These are phyloP conservation scores for Paradendryphiella salina DNA, from an alignment of 2,329 filamentous ascomycete genomes.

Conservation along the genomic window DNA sequence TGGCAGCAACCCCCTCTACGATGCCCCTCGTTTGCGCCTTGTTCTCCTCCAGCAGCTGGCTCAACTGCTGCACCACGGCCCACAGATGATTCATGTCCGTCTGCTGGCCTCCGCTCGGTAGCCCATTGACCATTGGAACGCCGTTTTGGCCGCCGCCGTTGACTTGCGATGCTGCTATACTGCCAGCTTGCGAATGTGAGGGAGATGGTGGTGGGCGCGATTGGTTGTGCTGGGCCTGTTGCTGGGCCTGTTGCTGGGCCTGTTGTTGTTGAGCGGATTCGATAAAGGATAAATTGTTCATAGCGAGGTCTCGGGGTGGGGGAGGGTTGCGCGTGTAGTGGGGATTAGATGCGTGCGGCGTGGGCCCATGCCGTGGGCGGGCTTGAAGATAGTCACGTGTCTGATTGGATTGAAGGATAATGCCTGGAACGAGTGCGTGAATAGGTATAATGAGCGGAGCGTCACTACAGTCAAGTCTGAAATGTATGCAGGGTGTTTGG, in stretches of 20 bases:
- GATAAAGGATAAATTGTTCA: conserved; percentile 48
- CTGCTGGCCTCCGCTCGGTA: conserved; percentile 47
- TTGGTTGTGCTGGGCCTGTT: conserved; percentile 14
- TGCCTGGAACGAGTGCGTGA: neutral
- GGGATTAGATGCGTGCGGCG: conserved; percentile 16
- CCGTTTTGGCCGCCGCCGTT: conserved; percentile 40
- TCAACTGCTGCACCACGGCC: conserved; percentile 48
- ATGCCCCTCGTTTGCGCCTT: conserved; percentile 45
- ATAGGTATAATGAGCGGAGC: neutral
- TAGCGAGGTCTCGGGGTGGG: conserved; percentile 24
- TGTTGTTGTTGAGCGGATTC: conserved; percentile 21
- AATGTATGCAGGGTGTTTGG: conserved; percentile 5
- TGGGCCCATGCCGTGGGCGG: conserved; percentile 7
- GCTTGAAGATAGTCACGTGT: conserved; percentile 3
- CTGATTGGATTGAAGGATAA: conserved; percentile 10
- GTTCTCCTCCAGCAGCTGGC: conserved; percentile 47
- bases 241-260: conserved; percentile 14
- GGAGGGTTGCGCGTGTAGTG: conserved; percentile 13
- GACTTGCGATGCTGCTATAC: conserved; percentile 30
- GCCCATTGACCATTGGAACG: conserved; percentile 47
- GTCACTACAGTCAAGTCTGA: neutral
- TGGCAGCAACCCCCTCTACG: conserved; percentile 45
- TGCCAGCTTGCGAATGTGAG: conserved; percentile 29
- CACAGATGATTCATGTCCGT: conserved; percentile 51
- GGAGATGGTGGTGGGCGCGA: conserved; percentile 44